Evolutionary conservation across 345 rosid species (phyloP).

Genomic region (Pistacia atlantica): DNA sequence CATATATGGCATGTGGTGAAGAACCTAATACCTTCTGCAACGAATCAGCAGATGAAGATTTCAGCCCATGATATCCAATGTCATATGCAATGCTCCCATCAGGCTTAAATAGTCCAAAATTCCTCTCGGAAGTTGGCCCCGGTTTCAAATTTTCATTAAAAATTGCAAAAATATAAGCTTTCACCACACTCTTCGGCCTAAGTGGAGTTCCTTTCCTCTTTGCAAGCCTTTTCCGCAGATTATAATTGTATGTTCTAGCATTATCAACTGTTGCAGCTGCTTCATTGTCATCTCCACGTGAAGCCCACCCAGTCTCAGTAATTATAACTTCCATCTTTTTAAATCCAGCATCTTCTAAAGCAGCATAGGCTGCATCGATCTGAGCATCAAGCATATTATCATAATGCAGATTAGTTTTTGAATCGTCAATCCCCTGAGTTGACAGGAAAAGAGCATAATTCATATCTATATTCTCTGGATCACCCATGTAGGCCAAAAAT

Average conservation of each 20-base stretch:
- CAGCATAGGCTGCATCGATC: slow-evolving; percentile 94
- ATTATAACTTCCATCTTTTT: slow-evolving; percentile 85
- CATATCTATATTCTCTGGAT: slow-evolving; percentile 77
- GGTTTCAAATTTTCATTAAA: slow-evolving; percentile 84
- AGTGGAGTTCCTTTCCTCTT: slow-evolving; percentile 93
- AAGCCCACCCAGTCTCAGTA: slow-evolving; percentile 98
- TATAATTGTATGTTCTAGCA: slow-evolving; percentile 88
- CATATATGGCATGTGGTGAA: slow-evolving; percentile 5
- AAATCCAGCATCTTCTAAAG: slow-evolving; percentile 79
- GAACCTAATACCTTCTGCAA: slow-evolving; percentile 63
- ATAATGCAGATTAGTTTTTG: slow-evolving; percentile 67
- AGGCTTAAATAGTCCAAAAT: slow-evolving; percentile 89
- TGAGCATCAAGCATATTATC: slow-evolving; percentile 99
- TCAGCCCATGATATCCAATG: slow-evolving; percentile 76
- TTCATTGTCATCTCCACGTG: slow-evolving; percentile 80
- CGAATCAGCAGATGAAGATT: slow-evolving; percentile 64
- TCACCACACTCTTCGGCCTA: slow-evolving; percentile 72
- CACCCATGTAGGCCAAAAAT: slow-evolving; percentile 74
- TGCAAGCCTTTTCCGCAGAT: slow-evolving; percentile 90
- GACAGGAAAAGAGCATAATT: slow-evolving; percentile 91
- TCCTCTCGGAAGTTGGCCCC: slow-evolving; percentile 87
- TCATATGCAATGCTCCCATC: slow-evolving; percentile 90
- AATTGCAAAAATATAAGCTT: slow-evolving; percentile 86
- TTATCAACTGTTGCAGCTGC: slow-evolving; percentile 79
- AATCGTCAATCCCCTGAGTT: slow-evolving; percentile 69